Conservation (phyloP, 305 asterid genomes). For the Fraxinus albicans region DNA sequence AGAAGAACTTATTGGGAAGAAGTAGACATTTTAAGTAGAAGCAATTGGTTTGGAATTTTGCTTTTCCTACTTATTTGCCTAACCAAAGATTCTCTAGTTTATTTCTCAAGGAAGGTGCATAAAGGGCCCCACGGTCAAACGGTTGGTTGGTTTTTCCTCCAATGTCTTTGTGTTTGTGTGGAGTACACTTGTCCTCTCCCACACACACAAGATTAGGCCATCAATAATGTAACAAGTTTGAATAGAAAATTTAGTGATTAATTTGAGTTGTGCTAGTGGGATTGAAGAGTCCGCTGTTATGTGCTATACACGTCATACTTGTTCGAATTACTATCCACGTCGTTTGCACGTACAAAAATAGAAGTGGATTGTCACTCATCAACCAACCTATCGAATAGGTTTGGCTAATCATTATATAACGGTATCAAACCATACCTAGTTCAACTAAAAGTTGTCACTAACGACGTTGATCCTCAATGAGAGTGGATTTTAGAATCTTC, state of each 20-base stretch:
- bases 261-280: neutral
- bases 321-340: neutral
- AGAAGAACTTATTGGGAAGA: slow-evolving; percentile 17
- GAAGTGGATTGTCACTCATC: neutral
- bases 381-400: neutral
- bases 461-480: neutral
- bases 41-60: slow-evolving; percentile 34
- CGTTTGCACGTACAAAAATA: neutral
- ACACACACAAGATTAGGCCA: neutral
- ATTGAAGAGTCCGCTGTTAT: neutral
- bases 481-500: too few species aligned
- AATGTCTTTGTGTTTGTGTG: slow-evolving; percentile 29
- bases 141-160: slow-evolving; percentile 51
- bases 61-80: slow-evolving; percentile 20
- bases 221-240: neutral
- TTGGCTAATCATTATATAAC: neutral
- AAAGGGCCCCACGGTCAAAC: slow-evolving; percentile 49
- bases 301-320: neutral
- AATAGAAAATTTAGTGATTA: neutral
- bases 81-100: slow-evolving; percentile 32
- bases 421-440: neutral
- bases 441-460: neutral
- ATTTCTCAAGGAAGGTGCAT: slow-evolving; percentile 1
- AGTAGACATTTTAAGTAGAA: slow-evolving; percentile 36
- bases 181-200: slow-evolving; percentile 6